Evolutionary conservation across 2,329 filamentous ascomycete species (phyloP), one percentile per base, ranked within the genome.

Genomic region (Ophiostoma angusticollis): DNA sequence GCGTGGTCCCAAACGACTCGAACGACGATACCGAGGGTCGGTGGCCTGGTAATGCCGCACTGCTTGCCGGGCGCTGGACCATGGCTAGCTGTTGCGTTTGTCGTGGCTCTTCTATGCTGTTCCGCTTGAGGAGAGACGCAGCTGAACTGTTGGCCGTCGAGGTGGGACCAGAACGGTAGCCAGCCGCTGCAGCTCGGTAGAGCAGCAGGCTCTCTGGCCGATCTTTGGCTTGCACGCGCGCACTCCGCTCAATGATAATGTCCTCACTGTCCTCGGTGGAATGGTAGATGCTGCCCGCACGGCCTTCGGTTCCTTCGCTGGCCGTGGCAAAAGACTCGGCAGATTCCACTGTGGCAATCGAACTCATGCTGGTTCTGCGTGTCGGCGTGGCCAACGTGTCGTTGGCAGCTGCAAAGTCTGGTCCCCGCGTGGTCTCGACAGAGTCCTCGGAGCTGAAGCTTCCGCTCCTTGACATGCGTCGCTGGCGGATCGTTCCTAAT

Each of bases 401-500:
- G 27, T 50, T 50, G 34, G 52, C 33, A 9, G 13, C 14, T 9
- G 36, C 22, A 6, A 31, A 34, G 4, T 53, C 46, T 39, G 71
- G 57, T 16, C 68, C 75, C 9, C 70, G 64, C 2, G 74, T 72
- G 0, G 76, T 80, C 53, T 76, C 73, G 2, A 73, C 66, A 12
- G 76, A 80, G 41, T 65, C 70, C 30, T 73, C 70, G 0, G 75
- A 80, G 49, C 61, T 68, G 43, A 63, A 67, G 51, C 76, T 79
- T 35, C 61, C 64, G 30, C 54, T 57, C 48, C 73, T 28, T 5
- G 53, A 54, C 42, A 69, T 58, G n/a, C 63, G 60, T 43, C 64
- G 63, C 42, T 68, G 64, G 48, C 71, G 77, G 52, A 85, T 78
- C 3, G 72, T 85, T 6, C 85, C 86, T 71, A 95, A 79, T 9